A percentile compares a stretch with the other conserved stretches of the same genome.
phyloP scores from a whole-genome alignment of 345 rosid species.

The Geranium brycei region DNA sequence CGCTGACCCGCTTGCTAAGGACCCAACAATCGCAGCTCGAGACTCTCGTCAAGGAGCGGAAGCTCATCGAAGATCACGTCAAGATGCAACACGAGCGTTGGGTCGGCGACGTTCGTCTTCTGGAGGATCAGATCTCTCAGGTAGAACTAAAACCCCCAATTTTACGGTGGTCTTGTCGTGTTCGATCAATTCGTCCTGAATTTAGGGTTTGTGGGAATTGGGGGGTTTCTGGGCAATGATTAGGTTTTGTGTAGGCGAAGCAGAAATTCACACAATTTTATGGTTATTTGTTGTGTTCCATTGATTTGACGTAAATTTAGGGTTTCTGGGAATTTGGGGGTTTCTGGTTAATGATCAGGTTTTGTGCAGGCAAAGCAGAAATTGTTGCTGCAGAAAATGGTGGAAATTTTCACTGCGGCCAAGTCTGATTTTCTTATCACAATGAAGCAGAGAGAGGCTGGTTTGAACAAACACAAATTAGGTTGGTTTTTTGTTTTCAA shows the following conservation, averaged over 20 bases:
- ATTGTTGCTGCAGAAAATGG: conserved; percentile 34
- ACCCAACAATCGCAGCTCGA: conserved; percentile 56
- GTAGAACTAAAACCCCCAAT: conserved; percentile 12
- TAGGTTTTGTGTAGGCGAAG: conserved; percentile 31
- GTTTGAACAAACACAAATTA: conserved; percentile 34
- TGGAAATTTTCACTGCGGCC: conserved; percentile 23
- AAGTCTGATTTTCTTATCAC: conserved; percentile 48
- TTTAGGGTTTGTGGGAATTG: conserved; percentile 20
- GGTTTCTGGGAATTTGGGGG: too few relatives aligned
- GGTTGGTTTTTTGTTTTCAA: conserved; percentile 20
- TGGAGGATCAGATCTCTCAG: conserved; percentile 38
- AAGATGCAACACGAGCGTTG: conserved; percentile 30
- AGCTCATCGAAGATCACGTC: conserved; percentile 38
- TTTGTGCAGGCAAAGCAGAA: conserved; percentile 28
- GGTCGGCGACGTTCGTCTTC: conserved; percentile 33
- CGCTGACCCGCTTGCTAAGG: conserved; percentile 35
- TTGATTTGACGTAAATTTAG: too few relatives aligned
- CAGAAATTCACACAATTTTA: neutral
- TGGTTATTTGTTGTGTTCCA: too few relatives aligned
- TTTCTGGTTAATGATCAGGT: neutral
- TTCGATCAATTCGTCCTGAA: neutral
- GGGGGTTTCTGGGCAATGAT: neutral
- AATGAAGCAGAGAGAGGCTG: conserved; percentile 40
- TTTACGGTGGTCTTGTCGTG: conserved; percentile 6
- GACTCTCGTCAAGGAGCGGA: conserved; percentile 44